These are phyloP conservation scores for Colletotrichum filicis DNA, from an alignment of 2,329 filamentous ascomycete genomes.

Conservation along the genomic window DNA sequence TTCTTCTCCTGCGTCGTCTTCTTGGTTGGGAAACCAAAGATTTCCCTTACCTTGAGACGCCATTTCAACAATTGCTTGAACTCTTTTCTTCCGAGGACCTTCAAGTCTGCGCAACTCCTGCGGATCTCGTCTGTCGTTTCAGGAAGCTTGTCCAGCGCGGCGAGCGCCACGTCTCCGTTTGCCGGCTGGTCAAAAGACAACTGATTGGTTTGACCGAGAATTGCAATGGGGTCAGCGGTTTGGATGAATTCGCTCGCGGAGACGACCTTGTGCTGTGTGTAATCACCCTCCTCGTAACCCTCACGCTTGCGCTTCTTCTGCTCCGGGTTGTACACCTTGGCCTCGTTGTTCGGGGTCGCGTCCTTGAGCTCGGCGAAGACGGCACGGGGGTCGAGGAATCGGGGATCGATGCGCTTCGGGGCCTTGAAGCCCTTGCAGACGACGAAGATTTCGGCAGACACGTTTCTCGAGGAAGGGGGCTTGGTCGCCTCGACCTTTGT, in stretches of 20 bases:
- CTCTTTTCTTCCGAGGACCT: conserved; percentile 91
- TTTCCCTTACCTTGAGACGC: conserved; percentile 88
- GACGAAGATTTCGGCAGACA: conserved; percentile 98
- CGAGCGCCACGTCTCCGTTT: conserved; percentile 86
- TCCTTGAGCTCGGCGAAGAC: conserved; percentile 94
- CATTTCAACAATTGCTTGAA: conserved; percentile 91
- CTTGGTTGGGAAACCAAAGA: conserved; percentile 87
- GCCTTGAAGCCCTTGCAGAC: conserved; percentile 96
- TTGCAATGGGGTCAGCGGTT: conserved; percentile 90
- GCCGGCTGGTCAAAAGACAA: conserved; percentile 83
- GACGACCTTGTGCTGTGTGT: conserved; percentile 89
- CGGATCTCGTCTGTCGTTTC: conserved; percentile 88
- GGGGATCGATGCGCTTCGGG: conserved; percentile 91
- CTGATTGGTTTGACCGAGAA: conserved; percentile 87
- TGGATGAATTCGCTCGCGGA: conserved; percentile 94
- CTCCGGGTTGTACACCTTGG: conserved; percentile 97
- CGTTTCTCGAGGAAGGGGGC: conserved; percentile 93
- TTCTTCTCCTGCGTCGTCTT: conserved; percentile 57
- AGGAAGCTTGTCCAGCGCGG: conserved; percentile 85
- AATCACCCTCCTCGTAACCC: conserved; percentile 97
- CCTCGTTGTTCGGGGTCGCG: conserved; percentile 92
- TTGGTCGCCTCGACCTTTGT: conserved; percentile 96
- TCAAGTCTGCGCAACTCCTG: conserved; percentile 82
- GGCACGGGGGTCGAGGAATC: conserved; percentile 87
- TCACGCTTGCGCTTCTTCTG: conserved; percentile 97